phyloP scores from a whole-genome alignment of 441 rosid genomes.

The Adansonia gregorii region DNA sequence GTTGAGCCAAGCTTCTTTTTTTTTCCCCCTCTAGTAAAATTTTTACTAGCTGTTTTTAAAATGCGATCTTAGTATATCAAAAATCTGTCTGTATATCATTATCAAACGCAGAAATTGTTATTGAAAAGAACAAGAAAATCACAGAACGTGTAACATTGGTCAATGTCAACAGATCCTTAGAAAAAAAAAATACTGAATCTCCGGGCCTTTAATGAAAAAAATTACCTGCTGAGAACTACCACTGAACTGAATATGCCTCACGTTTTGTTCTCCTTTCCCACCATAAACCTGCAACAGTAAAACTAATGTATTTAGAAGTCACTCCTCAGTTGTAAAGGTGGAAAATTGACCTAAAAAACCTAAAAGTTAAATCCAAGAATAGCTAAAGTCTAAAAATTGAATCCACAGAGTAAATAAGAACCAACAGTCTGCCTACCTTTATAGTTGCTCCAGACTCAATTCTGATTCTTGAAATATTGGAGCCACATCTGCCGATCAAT shows the following conservation, averaged over 20 bases:
- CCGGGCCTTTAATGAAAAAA: not conserved
- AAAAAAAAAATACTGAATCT: not conserved
- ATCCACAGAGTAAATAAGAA: not conserved
- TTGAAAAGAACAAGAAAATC: not conserved
- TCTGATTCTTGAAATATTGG: slow-evolving; percentile 74
- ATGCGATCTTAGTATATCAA: not conserved
- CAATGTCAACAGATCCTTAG: not conserved
- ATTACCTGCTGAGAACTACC: slow-evolving; percentile 66
- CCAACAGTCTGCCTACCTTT: slow-evolving; percentile 44
- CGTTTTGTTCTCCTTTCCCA: slow-evolving; percentile 62
- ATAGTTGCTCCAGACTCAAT: slow-evolving; percentile 65
- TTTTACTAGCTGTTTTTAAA: not conserved
- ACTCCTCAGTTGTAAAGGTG: not conserved
- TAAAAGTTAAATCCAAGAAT: not conserved
- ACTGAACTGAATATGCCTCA: slow-evolving; percentile 62
- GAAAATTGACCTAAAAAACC: not conserved
- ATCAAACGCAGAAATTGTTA: not conserved
- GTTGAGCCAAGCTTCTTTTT: not conserved
- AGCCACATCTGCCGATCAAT: slow-evolving; percentile 62
- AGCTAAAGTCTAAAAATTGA: slow-evolving; percentile 13
- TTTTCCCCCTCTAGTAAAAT: not conserved
- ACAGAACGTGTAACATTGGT: not conserved
- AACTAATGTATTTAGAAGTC: not conserved
- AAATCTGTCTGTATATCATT: not conserved
- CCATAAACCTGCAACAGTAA: slow-evolving; percentile 54